Base-by-base conservation (phyloP, 371 early-diverging fungal genomes). In the Rhizopus microsporus region DNA sequence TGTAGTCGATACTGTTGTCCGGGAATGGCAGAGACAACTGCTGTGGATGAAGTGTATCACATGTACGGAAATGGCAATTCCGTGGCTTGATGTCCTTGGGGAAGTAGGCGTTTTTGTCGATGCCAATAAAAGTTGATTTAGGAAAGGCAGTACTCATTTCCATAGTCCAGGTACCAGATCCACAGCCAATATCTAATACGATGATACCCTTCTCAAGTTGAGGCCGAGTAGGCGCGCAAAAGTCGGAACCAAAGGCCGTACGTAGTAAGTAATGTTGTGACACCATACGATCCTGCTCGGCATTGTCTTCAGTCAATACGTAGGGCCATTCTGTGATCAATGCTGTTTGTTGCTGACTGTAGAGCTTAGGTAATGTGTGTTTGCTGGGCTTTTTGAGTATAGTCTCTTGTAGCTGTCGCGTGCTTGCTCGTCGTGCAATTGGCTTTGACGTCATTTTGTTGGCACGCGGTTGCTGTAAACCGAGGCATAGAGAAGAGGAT, bases 111-210 rank as follows among this genome's bases (percentile, higher is more conserved):
- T 35, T 47, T 29, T 59, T 65, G 51, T 78, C 78, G 16, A 78
- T 66, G 10, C 78, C 78, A 15, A 75, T 72, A 37, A 78, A 78
- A 0, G 68, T 69, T 2, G 74, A 71, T 7, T 62, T 58, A 12
- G 79, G 76, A 37, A 69, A 78, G 0, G 56, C 71, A 0, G 74
- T 70, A 13, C 68, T 65, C 76, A 78, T 73, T 52, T 75, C 76
- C 76, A 78, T 75, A 4, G 73, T 63, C 79, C 79, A 78, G 4
- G 74, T 75, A 3, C 74, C 79, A 5, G 76, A 64, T 0, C 79
- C 79, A 47, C 79, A 78, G 10, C 79, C 79, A 5, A 75, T 60
- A 40, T 78, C 79, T 13, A 78, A 46, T 0, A 74, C 79, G 1
- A 78, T 55, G 17, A 68, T 65, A 3, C 76, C 72, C 37, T 70